Evolutionary conservation across 1,139 yeast genomes (phyloP).

Genomic region (Hyphopichia fennica): DNA sequence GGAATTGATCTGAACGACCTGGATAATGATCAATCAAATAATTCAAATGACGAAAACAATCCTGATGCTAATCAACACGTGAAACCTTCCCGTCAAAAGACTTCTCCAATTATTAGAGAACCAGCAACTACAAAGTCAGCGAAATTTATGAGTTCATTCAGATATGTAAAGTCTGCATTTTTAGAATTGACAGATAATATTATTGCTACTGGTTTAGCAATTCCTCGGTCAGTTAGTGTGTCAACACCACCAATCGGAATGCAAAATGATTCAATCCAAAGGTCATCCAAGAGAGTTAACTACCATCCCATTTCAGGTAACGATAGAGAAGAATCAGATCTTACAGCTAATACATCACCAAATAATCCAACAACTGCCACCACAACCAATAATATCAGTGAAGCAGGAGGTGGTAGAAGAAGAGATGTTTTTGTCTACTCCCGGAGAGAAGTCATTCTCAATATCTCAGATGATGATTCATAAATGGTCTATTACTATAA

Average conservation of each 20-base stretch:
- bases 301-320: not conserved
- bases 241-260: slow-evolving; percentile 20
- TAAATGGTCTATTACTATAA: not conserved
- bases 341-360: not conserved
- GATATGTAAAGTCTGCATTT: slow-evolving; percentile 36
- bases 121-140: not conserved
- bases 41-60: slow-evolving; percentile 4
- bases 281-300: not conserved
- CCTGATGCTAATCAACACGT: slow-evolving; percentile 2
- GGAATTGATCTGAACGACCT: slow-evolving; percentile 8
- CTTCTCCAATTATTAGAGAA: not conserved
- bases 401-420: slow-evolving; percentile 20
- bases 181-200: slow-evolving; percentile 52
- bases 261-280: not conserved
- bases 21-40: not conserved
- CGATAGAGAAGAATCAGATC: not conserved
- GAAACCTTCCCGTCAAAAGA: not conserved
- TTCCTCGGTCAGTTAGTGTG: slow-evolving; percentile 53
- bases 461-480: slow-evolving; percentile 19
- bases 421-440: slow-evolving; percentile 57
- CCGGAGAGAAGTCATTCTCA: slow-evolving; percentile 53
- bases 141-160: slow-evolving; percentile 12
- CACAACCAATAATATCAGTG: not conserved
- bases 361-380: not conserved
- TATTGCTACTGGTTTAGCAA: slow-evolving; percentile 62